Base-by-base conservation (phyloP, 495 filamentous ascomycete genomes). In the Daldinia concentrica region DNA sequence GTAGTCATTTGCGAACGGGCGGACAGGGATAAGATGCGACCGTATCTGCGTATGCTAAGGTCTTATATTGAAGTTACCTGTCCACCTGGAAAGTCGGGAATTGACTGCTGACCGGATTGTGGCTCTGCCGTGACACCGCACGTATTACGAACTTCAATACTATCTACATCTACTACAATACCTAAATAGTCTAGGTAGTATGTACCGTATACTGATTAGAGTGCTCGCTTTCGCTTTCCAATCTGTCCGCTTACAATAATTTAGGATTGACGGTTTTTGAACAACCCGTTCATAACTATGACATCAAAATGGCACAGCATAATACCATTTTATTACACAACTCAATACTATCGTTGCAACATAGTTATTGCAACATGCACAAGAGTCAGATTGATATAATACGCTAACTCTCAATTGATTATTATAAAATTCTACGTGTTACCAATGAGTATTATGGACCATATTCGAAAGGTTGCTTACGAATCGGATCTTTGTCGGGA, bases 51-150 rank as follows among this genome's bases (percentile, higher is more conserved):
- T 63, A 52, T 63, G 37, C 65, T n/a, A 62, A 30, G 36, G 50
- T 62, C 34, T 55, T 58, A 37, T 58, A 34, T 57, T 26, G n/a
- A 57, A 29, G 22, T 41, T 41, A 4, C 36, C 30, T 57, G 68
- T 58, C 63, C 66, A 69, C 62, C 66, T 69, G 58, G 66, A 73
- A 73, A 66, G 66, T 68, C 62, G 65, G 71, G 58, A 66, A 66
- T 60, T 69, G 66, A 73, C 71, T 73, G 71, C 66, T 73, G 71
- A 73, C 71, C 71, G 71, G 55, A 51, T 62, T 65, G 71, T 73
- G 65, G 71, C 65, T 68, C 56, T 52, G 64, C 64, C 50, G 66
- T 68, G 64, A 68, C 60, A 72, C 64, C 56, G 50, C 64, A 68
- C 60, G 62, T 61, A 41, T 24, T 60, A 36, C 55, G n/a, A 37